Evolutionary conservation across 2,329 filamentous ascomycete species (phyloP), one percentile per base, ranked within the genome.

Genomic region (Cryphonectria radicalis): DNA sequence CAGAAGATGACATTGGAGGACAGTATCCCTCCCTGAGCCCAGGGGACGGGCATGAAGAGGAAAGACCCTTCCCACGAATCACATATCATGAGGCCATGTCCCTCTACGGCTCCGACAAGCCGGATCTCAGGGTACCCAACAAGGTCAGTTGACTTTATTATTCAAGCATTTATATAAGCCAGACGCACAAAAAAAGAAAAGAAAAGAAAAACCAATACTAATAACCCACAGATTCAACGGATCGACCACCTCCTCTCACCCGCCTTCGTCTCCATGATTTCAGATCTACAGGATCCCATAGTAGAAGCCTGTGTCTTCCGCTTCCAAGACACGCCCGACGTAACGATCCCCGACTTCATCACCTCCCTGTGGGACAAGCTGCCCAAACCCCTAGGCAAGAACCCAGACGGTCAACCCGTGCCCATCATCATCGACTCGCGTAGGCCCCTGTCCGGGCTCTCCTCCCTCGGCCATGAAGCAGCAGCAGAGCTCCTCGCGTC

Each of bases 71-170:
- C 74, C 83, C 80, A 8, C 84, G 86, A 32, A 85, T 94, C 76
- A 87, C 88, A 1, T 99, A 98, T 77, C 80, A 92, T 43, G 85
- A 92, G 55, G 92, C 92, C 25, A 98, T 99, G 91, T 83, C 87
- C 1, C 84, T 82, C 3, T 97, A 95, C 77, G 96, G 96, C 14
- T 92, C 90, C 5, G 96, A 99, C 81, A 99, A 99, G 80, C 96
- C 96, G 4, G 96, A 99, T 78, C 82, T 95, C 13, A 89, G 96
- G 25, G 91, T 95, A 53, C 88, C 89, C 1, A 90, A 90, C 37
- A 82, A 88, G 77, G 91, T 93, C 79, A 67, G 84, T 79, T 6
- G 2, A 25, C 3, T 7, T 17, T 8, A 2, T 22, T 32, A 42
- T 32, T 7, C 5, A 59, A 0, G 0, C 22, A 1, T 25, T 37